Base-by-base conservation (phyloP, 2,329 filamentous ascomycete species). In the Emmonsiellopsis sp. region DNA sequence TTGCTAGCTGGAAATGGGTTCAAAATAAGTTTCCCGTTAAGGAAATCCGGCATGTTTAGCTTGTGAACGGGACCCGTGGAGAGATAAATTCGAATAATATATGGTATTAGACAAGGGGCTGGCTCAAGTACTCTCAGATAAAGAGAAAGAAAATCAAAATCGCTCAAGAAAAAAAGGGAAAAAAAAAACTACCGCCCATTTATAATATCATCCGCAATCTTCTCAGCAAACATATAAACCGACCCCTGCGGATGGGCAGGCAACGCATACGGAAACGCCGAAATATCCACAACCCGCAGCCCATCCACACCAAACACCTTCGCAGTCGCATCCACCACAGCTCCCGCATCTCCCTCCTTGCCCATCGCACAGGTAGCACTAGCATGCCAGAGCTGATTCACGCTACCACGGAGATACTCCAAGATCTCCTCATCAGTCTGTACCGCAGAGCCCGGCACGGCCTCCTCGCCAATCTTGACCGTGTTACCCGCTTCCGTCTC, bases 151-250 rank as follows among this genome's bases (percentile, higher is more conserved):
- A 38, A 38, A 38, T 5, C 35, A 38, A n/a, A 38, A 38, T 38
- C 35, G 9, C 6, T 4, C n/a, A n/a, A n/a, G n/a, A n/a, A n/a
- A n/a, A 38, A 38, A 26, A 26, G 2, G 20, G 6, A 10, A 38
- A 38, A n/a, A 10, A 38, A 38, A 9, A 38, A 38, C 30, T 32
- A 47, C 9, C 30, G 16, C 13, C 44, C 44, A 47, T 47, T 54
- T 37, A 59, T 61, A 42, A 65, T 64, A 15, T 66, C 47, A 58
- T 67, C 63, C 1, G 70, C 69, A 50, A 74, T 70, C 61, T 74
- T 75, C 58, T 75, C 72, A 0, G 72, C 73, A 8, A 75, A 58
- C 57, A 68, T 69, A 62, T 74, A 76, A 42, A 73, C 61, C n/a
- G 67, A 66, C 10, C 65, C 63, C 59, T 71, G 68, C 5, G 71